These are phyloP conservation scores for Penicillium griseofulvum DNA, from an alignment of 2,329 filamentous ascomycete genomes.

Conservation along the genomic window DNA sequence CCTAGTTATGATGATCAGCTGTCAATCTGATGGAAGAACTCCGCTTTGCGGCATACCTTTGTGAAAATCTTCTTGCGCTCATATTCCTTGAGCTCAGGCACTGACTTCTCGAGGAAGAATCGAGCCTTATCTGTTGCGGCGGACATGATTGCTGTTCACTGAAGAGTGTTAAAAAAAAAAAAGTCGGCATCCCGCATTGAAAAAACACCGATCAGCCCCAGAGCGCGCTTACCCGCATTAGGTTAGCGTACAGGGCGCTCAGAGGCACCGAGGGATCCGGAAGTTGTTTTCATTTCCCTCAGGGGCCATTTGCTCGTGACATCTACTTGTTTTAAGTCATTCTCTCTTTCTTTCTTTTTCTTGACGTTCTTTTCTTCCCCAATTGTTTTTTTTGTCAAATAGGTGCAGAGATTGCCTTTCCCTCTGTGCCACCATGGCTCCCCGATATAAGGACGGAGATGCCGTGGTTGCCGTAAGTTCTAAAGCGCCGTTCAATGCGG, in stretches of 20 bases:
- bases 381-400: slow-evolving; percentile 11
- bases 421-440: slow-evolving; percentile 51
- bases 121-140: slow-evolving; percentile 89
- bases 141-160: slow-evolving; percentile 58
- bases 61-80: slow-evolving; percentile 89
- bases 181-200: slow-evolving; percentile 35
- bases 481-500: slow-evolving; percentile 9
- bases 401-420: slow-evolving; percentile 16
- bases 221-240: slow-evolving; percentile 19
- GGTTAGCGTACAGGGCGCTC: slow-evolving; percentile 17
- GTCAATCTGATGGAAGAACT: not conserved
- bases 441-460: slow-evolving; percentile 62
- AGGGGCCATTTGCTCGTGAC: slow-evolving; percentile 29
- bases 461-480: slow-evolving; percentile 57
- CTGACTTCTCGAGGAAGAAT: slow-evolving; percentile 88
- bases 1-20: slow-evolving; percentile 48
- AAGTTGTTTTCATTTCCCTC: slow-evolving; percentile 26
- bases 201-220: slow-evolving; percentile 19
- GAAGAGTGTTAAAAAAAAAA: slow-evolving; percentile 17
- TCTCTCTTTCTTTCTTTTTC: slow-evolving; percentile 28
- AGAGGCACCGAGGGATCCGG: slow-evolving; percentile 24
- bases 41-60: slow-evolving; percentile 53
- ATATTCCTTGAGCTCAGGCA: slow-evolving; percentile 88
- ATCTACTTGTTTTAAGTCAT: slow-evolving; percentile 11
- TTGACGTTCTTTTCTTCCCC: slow-evolving; percentile 17